These are phyloP conservation scores for Monosporozyma aquatica DNA, from an alignment of 805 yeast genomes.

Conservation along the genomic window DNA sequence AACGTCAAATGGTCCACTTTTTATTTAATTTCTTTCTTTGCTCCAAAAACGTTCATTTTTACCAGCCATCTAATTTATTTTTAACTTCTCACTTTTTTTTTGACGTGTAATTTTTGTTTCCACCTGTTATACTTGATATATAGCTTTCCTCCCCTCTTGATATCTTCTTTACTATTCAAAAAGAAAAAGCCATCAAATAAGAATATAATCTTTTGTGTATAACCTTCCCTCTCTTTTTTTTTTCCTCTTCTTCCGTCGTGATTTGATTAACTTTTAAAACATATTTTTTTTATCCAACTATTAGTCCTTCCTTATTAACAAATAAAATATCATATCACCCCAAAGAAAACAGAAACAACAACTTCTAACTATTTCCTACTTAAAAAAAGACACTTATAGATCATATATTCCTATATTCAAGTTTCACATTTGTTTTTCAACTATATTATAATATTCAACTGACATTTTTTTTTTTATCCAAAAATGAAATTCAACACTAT, in stretches of 20 bases:
- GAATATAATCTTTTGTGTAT: no score
- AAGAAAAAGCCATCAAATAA: no score
- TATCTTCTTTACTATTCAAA: no score
- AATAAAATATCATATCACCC: background rate
- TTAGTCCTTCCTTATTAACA: conserved; percentile 2
- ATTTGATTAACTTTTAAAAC: background rate
- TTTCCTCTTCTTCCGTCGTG: background rate
- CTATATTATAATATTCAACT: background rate
- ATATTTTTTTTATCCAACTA: no score
- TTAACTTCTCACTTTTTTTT: no score
- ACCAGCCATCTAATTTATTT: background rate
- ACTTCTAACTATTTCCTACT: background rate
- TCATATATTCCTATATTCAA: background rate
- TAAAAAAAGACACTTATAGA: background rate
- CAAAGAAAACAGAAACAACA: background rate
- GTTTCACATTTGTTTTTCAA: no score
- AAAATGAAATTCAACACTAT: conserved; percentile 7
- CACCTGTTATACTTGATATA: no score
- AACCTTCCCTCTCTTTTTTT: no score
- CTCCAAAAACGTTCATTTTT: no score
- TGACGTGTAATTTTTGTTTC: background rate
- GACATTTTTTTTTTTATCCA: background rate
- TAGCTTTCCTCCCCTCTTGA: background rate
- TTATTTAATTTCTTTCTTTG: background rate
- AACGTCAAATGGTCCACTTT: background rate